Base-by-base conservation (phyloP, 371 early-diverging fungal genomes). In the Rhizopus stolonifer region DNA sequence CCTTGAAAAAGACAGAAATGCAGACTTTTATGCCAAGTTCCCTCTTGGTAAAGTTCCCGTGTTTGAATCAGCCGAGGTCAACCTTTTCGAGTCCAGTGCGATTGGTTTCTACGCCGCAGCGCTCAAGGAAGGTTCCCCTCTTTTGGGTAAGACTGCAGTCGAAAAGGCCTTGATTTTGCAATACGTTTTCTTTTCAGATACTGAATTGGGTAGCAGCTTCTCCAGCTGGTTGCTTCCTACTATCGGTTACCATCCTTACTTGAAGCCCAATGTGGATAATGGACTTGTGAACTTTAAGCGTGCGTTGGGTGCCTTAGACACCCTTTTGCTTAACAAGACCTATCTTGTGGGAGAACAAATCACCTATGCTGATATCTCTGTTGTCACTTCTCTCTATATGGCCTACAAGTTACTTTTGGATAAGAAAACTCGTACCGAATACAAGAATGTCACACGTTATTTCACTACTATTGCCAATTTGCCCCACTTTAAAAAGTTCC, bases 71-170 rank as follows among this genome's bases (percentile, higher is more conserved):
- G 65, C 84, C 49, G 88, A 90, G 36, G 83, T 81, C 74, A 69
- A 72, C 61, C 58, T 93, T 56, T 84, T 81, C 61, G 94, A 95
- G 79, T 83, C 84, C 56, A 83, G 80, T 63, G 93, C 94, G 57
- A 95, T 95, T 52, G 90, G 91, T 47, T 84, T 84, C 86, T 92
- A 94, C 72, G 89, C 89, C 60, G 90, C 89, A 56, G 74, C 80
- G 50, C 68, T 70, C 39, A 86, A 86, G 78, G 72, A 77, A 48
- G 71, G 75, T 58, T 73, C 81, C 49, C 54, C 73, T 52, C 74
- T 92, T 22, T 61, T 90, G 32, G 92, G 91, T 58, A 66, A 65
- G 44, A 68, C 72, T 69, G 66, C 75, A 51, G 79, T 77, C 72
- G 92, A 94, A 70, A 78, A 79, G 60, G 86, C 90, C 26, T 61